Evolutionary conservation across 768 basidiomycete species (phyloP).

Genomic region (Auricularia sp.): DNA sequence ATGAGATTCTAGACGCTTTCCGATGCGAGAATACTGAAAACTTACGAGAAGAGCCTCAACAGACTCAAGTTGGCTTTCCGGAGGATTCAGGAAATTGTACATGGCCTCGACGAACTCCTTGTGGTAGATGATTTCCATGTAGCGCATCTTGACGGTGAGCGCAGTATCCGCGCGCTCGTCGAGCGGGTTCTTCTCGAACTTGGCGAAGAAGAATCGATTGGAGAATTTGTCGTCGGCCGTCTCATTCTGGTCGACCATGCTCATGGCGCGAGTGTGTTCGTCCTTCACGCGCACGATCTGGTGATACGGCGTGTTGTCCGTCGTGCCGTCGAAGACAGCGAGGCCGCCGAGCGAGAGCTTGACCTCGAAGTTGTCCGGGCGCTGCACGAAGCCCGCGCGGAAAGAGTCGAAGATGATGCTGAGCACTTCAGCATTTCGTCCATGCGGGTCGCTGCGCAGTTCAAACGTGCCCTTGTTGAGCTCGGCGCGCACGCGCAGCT

Average conservation of each 20-base stretch:
- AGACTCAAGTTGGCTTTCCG: conserved; percentile 88
- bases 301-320: conserved; percentile 62
- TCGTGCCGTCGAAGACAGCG: conserved; percentile 87
- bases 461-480: conserved; percentile 84
- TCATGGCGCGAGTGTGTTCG: conserved; percentile 14
- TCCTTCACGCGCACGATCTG: conserved; percentile 85
- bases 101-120: conserved; percentile 88
- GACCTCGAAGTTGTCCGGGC: conserved; percentile 79
- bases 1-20: not conserved
- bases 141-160: conserved; percentile 78
- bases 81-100: conserved; percentile 85
- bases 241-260: conserved; percentile 13
- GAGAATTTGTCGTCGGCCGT: conserved; percentile 28
- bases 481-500: conserved; percentile 60
- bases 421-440: conserved; percentile 54
- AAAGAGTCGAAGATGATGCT: conserved; percentile 83
- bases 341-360: conserved; percentile 79
- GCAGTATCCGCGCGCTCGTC: conserved; percentile 88
- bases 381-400: conserved; percentile 71
- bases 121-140: conserved; percentile 97
- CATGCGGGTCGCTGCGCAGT: conserved; percentile 64
- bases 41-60: conserved; percentile 80
- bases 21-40: not conserved
- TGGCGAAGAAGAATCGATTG: conserved; percentile 67
- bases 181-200: conserved; percentile 85